These are phyloP conservation scores for Spergularia azorica DNA, from an alignment of 179 eudicot species.

Conservation along the genomic window DNA sequence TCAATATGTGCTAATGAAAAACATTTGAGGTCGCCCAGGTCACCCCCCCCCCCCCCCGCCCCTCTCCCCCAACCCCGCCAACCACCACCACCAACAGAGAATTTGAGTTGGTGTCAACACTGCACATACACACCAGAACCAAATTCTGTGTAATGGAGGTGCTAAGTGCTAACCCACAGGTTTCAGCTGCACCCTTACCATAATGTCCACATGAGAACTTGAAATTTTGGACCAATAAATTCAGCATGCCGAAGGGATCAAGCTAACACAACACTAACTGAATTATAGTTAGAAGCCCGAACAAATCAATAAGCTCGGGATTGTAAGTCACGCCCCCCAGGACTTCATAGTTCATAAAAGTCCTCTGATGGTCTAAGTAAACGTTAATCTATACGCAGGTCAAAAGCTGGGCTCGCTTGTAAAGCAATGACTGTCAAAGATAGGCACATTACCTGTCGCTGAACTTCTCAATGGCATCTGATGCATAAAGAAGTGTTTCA, in stretches of 20 bases:
- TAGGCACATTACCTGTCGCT: conserved; percentile 42
- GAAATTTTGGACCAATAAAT: no score
- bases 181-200: no score
- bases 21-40: no score
- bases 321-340: not conserved
- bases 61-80: no score
- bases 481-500: conserved; percentile 91
- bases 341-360: not conserved
- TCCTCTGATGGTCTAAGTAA: not conserved
- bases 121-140: no score
- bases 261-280: not conserved
- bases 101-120: no score
- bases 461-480: conserved; percentile 88
- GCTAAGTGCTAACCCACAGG: no score
- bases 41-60: no score
- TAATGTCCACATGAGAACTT: no score
- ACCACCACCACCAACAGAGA: no score
- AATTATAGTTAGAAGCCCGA: not conserved
- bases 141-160: no score
- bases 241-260: not conserved
- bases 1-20: no score
- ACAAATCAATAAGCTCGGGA: not conserved
- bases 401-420: not conserved
- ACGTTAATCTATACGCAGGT: not conserved
- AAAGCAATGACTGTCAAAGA: not conserved